Base-by-base conservation (phyloP, 176 grass and related monocot genomes). In the Calamus simplicifolius region DNA sequence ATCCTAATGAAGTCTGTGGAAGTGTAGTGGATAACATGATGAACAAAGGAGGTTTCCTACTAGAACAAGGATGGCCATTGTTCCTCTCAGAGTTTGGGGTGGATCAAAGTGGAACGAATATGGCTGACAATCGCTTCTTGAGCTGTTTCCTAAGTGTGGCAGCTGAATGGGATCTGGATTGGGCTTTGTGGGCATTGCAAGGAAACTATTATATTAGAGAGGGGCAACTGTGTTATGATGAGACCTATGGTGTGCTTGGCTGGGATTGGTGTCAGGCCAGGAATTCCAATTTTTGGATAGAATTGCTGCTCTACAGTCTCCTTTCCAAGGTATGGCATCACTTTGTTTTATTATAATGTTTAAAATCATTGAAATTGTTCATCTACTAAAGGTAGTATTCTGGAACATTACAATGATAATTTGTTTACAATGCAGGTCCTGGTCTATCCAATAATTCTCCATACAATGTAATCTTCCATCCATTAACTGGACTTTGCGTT, bases 1-100 rank as follows among this genome's bases (percentile, higher is more conserved):
- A 97, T 21, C 75, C 77, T 58, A 97, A 97, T 30, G 73, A 90
- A 74, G 87, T 48, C 51, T 97, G 92, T 66, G 75, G 66, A 56
- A 66, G 64, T 63, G 75, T 82, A 48, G 61, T 77, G 29, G 25
- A 76, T 54, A 89, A 59, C 5, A 79, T 83, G 70, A 70, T 64
- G 13, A 38, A 29, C 25, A 97, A 86, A 77, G 92, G 78, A 29
- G 60, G 85, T 5, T 87, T 97, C 51, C 81, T 96, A 48, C 64
- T 90, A 71, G 56, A 82, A 56, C 77, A 87, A 64, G 87, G 92
- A 5, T 85, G 80, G 82, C 92, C 87, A 6, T 74, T 96, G 54
- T 96, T 96, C 86, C 72, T 96, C 49, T 90, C 86, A 49, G 87
- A 96, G 80, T 78, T 96, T 82, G 92, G 92, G 48, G 79, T 96